Percentiles rank a stretch among this genome's conserved stretches.
These are phyloP conservation scores for Nemania sp. DNA, from an alignment of 2,329 filamentous ascomycete species.

Conservation along the genomic window DNA sequence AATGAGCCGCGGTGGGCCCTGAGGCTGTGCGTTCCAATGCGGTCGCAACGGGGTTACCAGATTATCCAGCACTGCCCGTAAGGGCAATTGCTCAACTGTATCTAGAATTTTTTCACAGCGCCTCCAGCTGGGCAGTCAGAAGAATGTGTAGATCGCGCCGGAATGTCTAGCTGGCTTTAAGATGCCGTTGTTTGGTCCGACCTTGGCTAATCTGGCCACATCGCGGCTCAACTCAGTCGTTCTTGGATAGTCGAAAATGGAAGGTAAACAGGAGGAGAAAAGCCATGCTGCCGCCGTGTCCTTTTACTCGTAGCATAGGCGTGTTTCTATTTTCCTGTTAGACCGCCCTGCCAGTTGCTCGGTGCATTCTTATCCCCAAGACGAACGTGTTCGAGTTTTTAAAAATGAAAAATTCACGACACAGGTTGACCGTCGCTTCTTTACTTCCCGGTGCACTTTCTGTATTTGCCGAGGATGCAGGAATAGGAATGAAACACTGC, in stretches of 20 bases:
- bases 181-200: conserved; percentile 10
- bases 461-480: neutral
- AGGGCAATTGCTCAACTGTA: conserved; percentile 8
- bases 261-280: neutral
- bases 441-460: conserved; percentile 9
- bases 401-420: conserved; percentile 25
- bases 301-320: conserved; percentile 13
- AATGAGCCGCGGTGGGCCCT: neutral
- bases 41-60: neutral
- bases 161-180: conserved; percentile 2
- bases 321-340: neutral
- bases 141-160: conserved; percentile 19
- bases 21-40: neutral
- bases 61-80: neutral
- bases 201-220: conserved; percentile 24
- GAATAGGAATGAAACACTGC: conserved; percentile 34
- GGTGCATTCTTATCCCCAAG: neutral
- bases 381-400: neutral
- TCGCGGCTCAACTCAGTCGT: conserved; percentile 17
- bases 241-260: conserved; percentile 6
- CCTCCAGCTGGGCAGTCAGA: neutral
- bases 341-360: neutral
- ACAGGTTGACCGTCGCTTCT: conserved; percentile 1
- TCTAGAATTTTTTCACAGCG: neutral
- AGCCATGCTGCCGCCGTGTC: neutral